These are phyloP conservation scores for Diaporthe aspalathi DNA, from an alignment of 2,329 filamentous ascomycete species.

Conservation along the genomic window DNA sequence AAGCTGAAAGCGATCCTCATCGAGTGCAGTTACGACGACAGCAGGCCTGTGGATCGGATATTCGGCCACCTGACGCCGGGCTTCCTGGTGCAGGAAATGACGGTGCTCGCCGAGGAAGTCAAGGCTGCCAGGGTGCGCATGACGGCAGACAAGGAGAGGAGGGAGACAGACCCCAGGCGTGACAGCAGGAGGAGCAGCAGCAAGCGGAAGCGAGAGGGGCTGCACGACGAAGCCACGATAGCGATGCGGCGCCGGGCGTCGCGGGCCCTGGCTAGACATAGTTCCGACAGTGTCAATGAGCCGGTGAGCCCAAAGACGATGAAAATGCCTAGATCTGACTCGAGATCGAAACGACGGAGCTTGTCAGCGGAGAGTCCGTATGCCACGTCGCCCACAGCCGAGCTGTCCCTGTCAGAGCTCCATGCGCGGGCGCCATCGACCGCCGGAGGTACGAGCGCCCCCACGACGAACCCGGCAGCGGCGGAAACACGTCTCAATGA, in stretches of 20 bases:
- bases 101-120: conserved; percentile 77
- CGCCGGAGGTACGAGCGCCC: neutral
- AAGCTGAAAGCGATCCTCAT: conserved; percentile 87
- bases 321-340: conserved; percentile 42
- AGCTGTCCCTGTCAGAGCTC: conserved; percentile 49
- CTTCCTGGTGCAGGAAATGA: conserved; percentile 84
- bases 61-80: conserved; percentile 91
- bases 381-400: conserved; percentile 60
- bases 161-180: conserved; percentile 29
- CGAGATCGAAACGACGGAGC: conserved; percentile 4
- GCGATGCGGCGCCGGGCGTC: conserved; percentile 40
- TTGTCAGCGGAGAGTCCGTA: conserved; percentile 53
- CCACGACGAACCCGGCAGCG: conserved; percentile 37
- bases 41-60: conserved; percentile 78
- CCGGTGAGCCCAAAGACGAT: conserved; percentile 65
- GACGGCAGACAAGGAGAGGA: conserved; percentile 37
- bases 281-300: conserved; percentile 45
- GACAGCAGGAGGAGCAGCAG: conserved; percentile 59
- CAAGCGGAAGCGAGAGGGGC: conserved; percentile 73
- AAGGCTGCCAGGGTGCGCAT: conserved; percentile 59
- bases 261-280: conserved; percentile 43
- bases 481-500: conserved; percentile 35
- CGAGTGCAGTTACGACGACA: conserved; percentile 93
- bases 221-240: conserved; percentile 46
- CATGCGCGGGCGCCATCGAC: conserved; percentile 32